A percentile compares a stretch with the other conserved stretches of the same genome.
phyloP scores from a whole-genome alignment of 345 rosid genomes.

The Populus simonii region DNA sequence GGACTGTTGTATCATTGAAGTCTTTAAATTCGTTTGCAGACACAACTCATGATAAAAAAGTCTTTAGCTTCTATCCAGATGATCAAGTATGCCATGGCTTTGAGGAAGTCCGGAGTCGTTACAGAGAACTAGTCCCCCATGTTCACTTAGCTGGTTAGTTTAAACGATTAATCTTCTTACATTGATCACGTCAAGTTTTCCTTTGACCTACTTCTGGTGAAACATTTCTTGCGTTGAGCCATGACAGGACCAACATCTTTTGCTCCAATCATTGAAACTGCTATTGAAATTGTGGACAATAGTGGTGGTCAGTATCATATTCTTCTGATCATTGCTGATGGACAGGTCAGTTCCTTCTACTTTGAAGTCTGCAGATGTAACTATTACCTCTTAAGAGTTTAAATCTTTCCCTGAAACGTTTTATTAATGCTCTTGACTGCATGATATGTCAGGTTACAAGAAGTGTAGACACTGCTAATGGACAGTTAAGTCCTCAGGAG shows the following conservation, averaged over 20 bases:
- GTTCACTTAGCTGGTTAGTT: conserved; percentile 20
- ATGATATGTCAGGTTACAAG: conserved; percentile 17
- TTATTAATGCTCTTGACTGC: not conserved
- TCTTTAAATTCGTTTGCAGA: conserved; percentile 13
- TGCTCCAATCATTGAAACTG: conserved; percentile 26
- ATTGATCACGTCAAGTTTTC: not conserved
- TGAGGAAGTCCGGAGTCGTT: conserved; percentile 22
- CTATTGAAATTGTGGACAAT: conserved; percentile 14
- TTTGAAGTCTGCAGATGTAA: not conserved
- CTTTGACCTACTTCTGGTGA: not conserved
- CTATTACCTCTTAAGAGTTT: not conserved
- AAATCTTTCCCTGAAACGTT: not conserved
- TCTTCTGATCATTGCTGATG: conserved; percentile 25
- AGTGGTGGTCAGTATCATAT: conserved; percentile 31
- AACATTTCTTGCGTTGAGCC: not conserved
- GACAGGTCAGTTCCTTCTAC: conserved; percentile 14
- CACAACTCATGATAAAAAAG: conserved; percentile 23
- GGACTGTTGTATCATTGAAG: not conserved
- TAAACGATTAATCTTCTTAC: not conserved
- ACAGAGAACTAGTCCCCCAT: conserved; percentile 22
- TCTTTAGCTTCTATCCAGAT: conserved; percentile 27
- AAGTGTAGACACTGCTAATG: conserved; percentile 12
- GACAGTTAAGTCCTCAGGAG: conserved; percentile 19
- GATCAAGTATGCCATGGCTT: conserved; percentile 20
- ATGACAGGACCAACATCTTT: conserved; percentile 27